phyloP scores from a whole-genome alignment of 768 basidiomycete species.

The Epithele typhae region DNA sequence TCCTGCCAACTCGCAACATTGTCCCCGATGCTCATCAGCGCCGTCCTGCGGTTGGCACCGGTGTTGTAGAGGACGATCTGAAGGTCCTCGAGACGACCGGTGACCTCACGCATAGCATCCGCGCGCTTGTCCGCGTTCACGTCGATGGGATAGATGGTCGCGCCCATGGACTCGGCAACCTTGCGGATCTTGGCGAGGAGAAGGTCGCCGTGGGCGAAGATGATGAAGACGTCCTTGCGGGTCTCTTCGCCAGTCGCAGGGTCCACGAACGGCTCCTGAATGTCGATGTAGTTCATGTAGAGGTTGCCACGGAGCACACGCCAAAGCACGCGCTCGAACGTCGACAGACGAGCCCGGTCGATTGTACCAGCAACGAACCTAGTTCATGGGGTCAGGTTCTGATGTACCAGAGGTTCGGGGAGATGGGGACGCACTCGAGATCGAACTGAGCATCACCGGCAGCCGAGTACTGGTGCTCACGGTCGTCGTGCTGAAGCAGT shows the following conservation, averaged over 20 bases:
- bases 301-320: conserved; percentile 95
- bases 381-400: too few relatives aligned
- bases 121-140: conserved; percentile 89
- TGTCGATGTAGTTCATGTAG: conserved; percentile 99
- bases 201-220: conserved; percentile 94
- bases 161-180: conserved; percentile 98
- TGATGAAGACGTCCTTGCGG: conserved; percentile 98
- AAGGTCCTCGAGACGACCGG: conserved; percentile 85
- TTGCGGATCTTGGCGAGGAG: conserved; percentile 96
- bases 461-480: conserved; percentile 56
- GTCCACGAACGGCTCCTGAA: conserved; percentile 88
- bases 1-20: conserved; percentile 87
- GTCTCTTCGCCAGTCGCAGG: conserved; percentile 78
- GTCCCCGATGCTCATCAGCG: conserved; percentile 84
- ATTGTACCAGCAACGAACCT: conserved; percentile 97
- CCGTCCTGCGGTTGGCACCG: conserved; percentile 71
- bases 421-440: conserved; percentile 61
- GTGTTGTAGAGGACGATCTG: conserved; percentile 89
- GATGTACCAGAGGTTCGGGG: too few relatives aligned
- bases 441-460: conserved; percentile 62
- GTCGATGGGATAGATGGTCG: conserved; percentile 94
- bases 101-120: conserved; percentile 86
- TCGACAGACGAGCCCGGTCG: conserved; percentile 84
- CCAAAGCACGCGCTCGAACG: conserved; percentile 97
- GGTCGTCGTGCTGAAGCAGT: conserved; percentile 87